A percentile compares a stretch with the other conserved stretches of the same genome.
These are phyloP conservation scores for Pleoardoris graminearum DNA, from an alignment of 2,329 filamentous ascomycete species.

Conservation along the genomic window DNA sequence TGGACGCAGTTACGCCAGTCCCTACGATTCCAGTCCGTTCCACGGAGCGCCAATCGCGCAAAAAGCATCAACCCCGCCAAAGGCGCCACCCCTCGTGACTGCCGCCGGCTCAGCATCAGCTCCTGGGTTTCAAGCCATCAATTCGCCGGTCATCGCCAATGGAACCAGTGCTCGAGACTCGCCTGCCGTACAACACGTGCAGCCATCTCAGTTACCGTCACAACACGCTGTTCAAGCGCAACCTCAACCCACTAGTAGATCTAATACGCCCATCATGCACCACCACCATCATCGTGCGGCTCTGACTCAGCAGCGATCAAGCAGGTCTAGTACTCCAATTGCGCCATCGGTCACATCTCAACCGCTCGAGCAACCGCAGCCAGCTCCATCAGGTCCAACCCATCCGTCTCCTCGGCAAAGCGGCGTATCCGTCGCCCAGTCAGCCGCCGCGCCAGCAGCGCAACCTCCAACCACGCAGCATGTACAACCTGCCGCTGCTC, in stretches of 20 bases:
- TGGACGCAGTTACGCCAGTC: constrained; percentile 33
- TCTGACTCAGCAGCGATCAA: constrained; percentile 30
- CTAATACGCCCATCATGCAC: constrained; percentile 25
- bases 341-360: constrained; percentile 25
- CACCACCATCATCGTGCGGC: constrained; percentile 23
- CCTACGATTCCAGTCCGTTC: constrained; percentile 31
- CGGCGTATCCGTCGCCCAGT: constrained; percentile 7
- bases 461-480: constrained; percentile 13
- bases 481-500: constrained; percentile 10
- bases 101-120: constrained; percentile 11
- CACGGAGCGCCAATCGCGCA: constrained; percentile 16
- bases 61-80: constrained; percentile 18
- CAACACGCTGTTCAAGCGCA: constrained; percentile 23
- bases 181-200: constrained; percentile 21
- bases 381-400: constrained; percentile 9
- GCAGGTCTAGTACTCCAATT: constrained; percentile 36
- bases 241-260: constrained; percentile 26
- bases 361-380: constrained; percentile 8
- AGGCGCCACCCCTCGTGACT: constrained; percentile 17
- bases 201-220: constrained; percentile 25
- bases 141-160: constrained; percentile 19
- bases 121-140: constrained; percentile 19
- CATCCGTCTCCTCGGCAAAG: constrained; percentile 13
- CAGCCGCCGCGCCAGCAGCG: constrained; percentile 12
- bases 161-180: constrained; percentile 23